Evolutionary conservation across 108 stramenopile genomes (phyloP).

Genomic region (Nitzschia sp.): DNA sequence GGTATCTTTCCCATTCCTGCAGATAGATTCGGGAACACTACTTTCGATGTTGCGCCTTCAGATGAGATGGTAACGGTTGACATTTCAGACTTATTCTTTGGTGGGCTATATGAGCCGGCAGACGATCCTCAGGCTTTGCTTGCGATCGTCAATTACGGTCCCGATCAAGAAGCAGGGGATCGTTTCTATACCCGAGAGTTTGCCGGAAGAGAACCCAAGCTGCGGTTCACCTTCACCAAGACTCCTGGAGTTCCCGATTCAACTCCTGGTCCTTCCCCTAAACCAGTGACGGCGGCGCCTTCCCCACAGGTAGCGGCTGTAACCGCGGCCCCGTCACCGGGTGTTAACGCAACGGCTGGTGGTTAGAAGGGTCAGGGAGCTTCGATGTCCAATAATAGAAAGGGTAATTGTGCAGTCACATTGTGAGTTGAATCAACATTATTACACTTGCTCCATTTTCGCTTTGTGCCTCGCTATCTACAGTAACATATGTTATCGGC

Average conservation of each 20-base stretch:
- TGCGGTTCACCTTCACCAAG: constrained; percentile 1
- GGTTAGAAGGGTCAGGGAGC: too few species aligned
- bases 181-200: constrained; percentile 18
- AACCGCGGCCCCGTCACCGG: too few species aligned
- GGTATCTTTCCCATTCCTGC: background rate
- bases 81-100: constrained; percentile 13
- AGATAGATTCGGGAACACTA: background rate
- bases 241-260: constrained; percentile 20
- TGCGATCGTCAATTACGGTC: constrained; percentile 12
- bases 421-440: too few species aligned
- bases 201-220: constrained; percentile 1
- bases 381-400: too few species aligned
- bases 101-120: constrained; percentile 2
- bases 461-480: too few species aligned
- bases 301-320: too few species aligned
- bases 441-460: too few species aligned
- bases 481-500: too few species aligned
- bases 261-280: background rate
- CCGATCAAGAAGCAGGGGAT: constrained; percentile 21
- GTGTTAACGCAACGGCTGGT: too few species aligned
- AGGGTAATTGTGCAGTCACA: too few species aligned
- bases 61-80: constrained; percentile 4
- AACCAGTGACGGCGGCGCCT: background rate
- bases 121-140: constrained; percentile 14
- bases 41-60: constrained; percentile 1